These are phyloP conservation scores for Ceraceosorus guamensis DNA, from an alignment of 1,284 basidiomycete genomes.

Conservation along the genomic window DNA sequence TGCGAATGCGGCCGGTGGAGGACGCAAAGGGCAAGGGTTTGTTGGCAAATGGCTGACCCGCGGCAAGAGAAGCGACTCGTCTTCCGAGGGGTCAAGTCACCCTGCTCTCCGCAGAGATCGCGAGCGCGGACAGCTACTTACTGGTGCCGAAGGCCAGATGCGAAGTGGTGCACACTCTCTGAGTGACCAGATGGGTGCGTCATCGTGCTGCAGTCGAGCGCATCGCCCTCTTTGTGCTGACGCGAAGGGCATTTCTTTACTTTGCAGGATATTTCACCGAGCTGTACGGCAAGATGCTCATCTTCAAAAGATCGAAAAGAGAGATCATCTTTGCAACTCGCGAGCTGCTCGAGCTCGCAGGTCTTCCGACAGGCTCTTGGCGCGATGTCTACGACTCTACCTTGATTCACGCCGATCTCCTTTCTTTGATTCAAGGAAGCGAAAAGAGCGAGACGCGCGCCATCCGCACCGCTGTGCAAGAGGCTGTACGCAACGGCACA, in stretches of 20 bases:
- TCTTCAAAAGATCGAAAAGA: constrained; percentile 16
- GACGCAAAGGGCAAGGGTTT: not conserved
- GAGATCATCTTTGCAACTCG: constrained; percentile 16
- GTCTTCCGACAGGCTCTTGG: constrained; percentile 2
- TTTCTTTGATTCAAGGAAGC: constrained; percentile 1
- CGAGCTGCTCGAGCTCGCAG: constrained; percentile 9
- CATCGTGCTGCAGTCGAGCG: not conserved
- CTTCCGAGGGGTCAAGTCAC: no score
- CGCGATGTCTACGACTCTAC: constrained; percentile 6
- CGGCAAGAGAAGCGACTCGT: not conserved
- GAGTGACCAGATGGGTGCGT: constrained; percentile 14
- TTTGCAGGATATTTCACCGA: constrained; percentile 8
- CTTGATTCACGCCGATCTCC: constrained; percentile 10
- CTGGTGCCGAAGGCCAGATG: constrained; percentile 5
- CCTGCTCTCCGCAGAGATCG: not conserved
- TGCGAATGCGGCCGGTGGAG: not conserved
- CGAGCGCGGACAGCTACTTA: constrained; percentile 1
- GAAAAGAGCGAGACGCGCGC: constrained; percentile 6
- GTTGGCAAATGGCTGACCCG: not conserved
- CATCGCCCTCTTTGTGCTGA: not conserved
- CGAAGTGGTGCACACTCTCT: constrained; percentile 8
- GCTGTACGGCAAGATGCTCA: constrained; percentile 12
- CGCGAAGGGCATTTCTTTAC: not conserved
- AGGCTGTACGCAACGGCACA: constrained; percentile 1
- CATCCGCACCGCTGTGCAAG: constrained; percentile 3